Conservation (phyloP, 495 filamentous ascomycete genomes). For the Tetracladium marchalianum region DNA sequence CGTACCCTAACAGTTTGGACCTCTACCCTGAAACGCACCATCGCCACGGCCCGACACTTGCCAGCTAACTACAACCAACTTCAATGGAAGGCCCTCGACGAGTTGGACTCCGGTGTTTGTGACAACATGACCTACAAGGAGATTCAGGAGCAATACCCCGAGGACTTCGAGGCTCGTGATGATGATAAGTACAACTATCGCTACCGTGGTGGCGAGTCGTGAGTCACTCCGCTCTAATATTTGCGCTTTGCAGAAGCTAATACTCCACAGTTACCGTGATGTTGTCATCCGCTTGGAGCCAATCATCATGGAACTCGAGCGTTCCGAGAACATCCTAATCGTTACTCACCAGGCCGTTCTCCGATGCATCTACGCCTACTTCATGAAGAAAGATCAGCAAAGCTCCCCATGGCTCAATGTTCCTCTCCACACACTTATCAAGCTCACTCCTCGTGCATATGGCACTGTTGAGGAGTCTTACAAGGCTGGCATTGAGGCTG, state of each 20-base stretch:
- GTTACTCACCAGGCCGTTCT: slow-evolving; percentile 96
- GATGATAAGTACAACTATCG: slow-evolving; percentile 99
- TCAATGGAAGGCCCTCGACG: slow-evolving; percentile 97
- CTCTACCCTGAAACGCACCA: slow-evolving; percentile 86
- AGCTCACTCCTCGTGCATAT: slow-evolving; percentile 91
- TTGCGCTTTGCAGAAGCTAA: background rate
- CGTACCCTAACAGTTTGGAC: slow-evolving; percentile 93
- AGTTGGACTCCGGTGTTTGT: slow-evolving; percentile 92
- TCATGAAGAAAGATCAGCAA: slow-evolving; percentile 92
- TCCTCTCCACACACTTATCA: slow-evolving; percentile 90
- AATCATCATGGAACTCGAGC: slow-evolving; percentile 98
- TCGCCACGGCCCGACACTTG: slow-evolving; percentile 78
- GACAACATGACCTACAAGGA: slow-evolving; percentile 91
- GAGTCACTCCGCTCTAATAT: background rate
- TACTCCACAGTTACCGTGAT: slow-evolving; percentile 60
- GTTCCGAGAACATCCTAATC: slow-evolving; percentile 92
- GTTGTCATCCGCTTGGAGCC: slow-evolving; percentile 96
- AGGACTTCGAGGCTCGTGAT: slow-evolving; percentile 89
- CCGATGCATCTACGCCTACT: slow-evolving; percentile 96
- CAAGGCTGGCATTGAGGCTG: slow-evolving; percentile 87
- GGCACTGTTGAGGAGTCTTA: slow-evolving; percentile 75
- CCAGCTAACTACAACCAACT: slow-evolving; percentile 73
- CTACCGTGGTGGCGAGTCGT: slow-evolving; percentile 87
- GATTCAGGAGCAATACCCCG: slow-evolving; percentile 81
- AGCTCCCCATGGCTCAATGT: slow-evolving; percentile 94